Base-by-base conservation (phyloP, 257 asterid species). In the Avicennia marina region DNA sequence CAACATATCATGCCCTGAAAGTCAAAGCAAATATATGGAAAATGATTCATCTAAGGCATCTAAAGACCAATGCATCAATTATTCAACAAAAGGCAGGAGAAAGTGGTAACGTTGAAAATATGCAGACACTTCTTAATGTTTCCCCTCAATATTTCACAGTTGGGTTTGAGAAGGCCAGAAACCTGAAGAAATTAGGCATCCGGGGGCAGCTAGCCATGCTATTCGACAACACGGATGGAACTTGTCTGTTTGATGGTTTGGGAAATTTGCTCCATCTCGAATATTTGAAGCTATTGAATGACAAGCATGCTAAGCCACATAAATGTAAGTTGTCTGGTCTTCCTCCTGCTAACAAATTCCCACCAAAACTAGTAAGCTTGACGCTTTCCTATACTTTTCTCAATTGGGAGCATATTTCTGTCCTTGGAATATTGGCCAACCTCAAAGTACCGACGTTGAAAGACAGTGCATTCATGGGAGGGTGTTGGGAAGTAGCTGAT, bases 381-480 rank as follows among this genome's bases (percentile, higher is more conserved):
- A 62, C 63, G 0, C 22, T 69, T 17, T 33, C 56, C 1, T 50
- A 26, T 2, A 74, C 79, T 4, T 7, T 3, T 15, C 60, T 74
- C 5, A 41, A 63, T 2, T 74, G 79, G 75, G 10, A 17, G 10
- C 18, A 50, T 6, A 68, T 73, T 62, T 39, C 65, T 12, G 48
- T n/a, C 16, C 17, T 74, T 6, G 75, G 60, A 22, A 42, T 25
- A 19, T 13, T 74, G 24, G 41, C 18, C 5, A 33, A 20, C 7
- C 75, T 69, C 1, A 62, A 53, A 62, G 69, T 64, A 12, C 69
- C 69, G 17, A 68, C 63, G 43, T 38, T 73, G 53, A 68, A 73
- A 40, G 58, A 73, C 29, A 48, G 48, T 33, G 66, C 75, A 11
- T 68, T 68, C 4, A 3, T 13, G 11, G 79, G 79, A 18, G 10